These are phyloP conservation scores for Vanrija sp. DNA, from an alignment of 1,284 basidiomycete genomes.

Conservation along the genomic window DNA sequence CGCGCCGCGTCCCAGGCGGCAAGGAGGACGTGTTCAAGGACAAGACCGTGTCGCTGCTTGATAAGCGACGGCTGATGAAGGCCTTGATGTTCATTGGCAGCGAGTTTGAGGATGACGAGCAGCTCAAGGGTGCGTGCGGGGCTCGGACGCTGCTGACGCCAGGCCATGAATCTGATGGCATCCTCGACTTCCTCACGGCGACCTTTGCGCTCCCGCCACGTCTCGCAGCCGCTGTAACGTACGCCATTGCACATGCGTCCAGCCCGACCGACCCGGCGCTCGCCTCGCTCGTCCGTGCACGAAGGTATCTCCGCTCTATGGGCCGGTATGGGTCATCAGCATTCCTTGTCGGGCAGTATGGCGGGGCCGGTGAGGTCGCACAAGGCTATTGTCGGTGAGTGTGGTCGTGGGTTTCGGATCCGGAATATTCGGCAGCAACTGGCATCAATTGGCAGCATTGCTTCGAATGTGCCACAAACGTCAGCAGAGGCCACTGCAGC, in stretches of 20 bases:
- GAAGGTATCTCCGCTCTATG: conserved; percentile 68
- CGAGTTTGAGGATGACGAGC: conserved; percentile 61
- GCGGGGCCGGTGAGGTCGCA: conserved; percentile 83
- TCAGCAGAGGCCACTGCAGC: not conserved
- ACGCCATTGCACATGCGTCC: conserved; percentile 66
- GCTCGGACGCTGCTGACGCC: not conserved
- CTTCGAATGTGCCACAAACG: not conserved
- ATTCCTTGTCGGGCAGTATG: conserved; percentile 91
- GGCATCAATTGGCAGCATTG: not conserved
- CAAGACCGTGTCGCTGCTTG: conserved; percentile 68
- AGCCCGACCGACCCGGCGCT: conserved; percentile 58
- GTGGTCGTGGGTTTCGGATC: not conserved
- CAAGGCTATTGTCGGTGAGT: conserved; percentile 76
- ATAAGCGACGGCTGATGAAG: conserved; percentile 90
- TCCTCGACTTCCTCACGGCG: conserved; percentile 60
- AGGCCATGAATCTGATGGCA: conserved; percentile 58
- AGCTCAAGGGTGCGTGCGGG: conserved; percentile 24
- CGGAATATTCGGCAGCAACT: not conserved
- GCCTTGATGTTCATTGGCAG: conserved; percentile 76
- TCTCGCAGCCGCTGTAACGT: conserved; percentile 61
- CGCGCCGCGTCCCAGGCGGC: conserved; percentile 74
- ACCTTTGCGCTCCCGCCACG: conserved; percentile 62
- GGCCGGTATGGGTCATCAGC: conserved; percentile 87
- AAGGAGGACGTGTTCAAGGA: conserved; percentile 94
- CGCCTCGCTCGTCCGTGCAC: conserved; percentile 62